These are phyloP conservation scores for Euphorbia pulcherrima DNA, from an alignment of 345 rosid species.

Conservation along the genomic window DNA sequence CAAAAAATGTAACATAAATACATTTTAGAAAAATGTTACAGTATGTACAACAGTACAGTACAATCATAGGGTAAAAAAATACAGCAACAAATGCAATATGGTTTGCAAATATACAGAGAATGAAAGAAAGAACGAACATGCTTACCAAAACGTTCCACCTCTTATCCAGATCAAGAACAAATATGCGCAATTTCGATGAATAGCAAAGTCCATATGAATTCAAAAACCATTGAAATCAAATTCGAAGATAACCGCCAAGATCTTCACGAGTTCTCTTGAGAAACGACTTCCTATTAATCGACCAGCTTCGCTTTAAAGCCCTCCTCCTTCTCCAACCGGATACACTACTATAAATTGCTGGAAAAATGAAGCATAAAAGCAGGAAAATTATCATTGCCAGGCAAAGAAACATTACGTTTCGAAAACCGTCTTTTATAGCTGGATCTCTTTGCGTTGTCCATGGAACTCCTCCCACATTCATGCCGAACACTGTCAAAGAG, in stretches of 20 bases:
- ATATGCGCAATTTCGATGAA: not conserved
- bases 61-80: not conserved
- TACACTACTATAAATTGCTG: conserved; percentile 42
- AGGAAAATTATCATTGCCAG: conserved; percentile 48
- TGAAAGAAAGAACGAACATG: not conserved
- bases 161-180: not conserved
- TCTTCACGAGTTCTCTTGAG: conserved; percentile 50
- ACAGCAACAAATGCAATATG: not conserved
- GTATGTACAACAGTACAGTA: conserved; percentile 15
- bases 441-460: conserved; percentile 84
- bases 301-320: conserved; percentile 58
- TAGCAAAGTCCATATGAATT: not conserved
- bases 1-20: not conserved
- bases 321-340: conserved; percentile 53
- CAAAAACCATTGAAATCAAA: conserved; percentile 32
- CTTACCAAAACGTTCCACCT: not conserved
- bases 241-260: conserved; percentile 68
- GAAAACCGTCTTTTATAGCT: conserved; percentile 59
- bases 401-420: conserved; percentile 79
- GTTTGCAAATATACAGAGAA: not conserved
- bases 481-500: conserved; percentile 70
- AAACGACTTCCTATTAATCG: conserved; percentile 65
- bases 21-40: conserved; percentile 7
- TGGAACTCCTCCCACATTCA: conserved; percentile 99
- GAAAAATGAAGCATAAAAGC: conserved; percentile 69